Conservation (phyloP, 495 filamentous ascomycete genomes). For the Niebla homalea region DNA sequence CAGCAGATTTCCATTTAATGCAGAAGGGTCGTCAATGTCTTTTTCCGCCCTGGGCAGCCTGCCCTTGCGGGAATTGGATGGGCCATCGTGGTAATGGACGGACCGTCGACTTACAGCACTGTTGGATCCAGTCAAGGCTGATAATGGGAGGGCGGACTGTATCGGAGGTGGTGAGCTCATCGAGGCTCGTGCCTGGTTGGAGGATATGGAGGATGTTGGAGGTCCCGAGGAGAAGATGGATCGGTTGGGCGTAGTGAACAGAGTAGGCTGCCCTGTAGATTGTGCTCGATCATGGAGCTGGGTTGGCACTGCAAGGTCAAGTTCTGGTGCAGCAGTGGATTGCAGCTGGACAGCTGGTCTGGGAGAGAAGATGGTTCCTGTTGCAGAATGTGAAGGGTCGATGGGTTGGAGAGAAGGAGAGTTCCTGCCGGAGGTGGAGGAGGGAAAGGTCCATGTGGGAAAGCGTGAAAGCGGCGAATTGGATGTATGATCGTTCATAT, state of each 20-base stretch:
- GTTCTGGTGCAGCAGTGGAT: constrained; percentile 11
- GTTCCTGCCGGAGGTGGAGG: constrained; percentile 6
- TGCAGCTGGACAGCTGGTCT: constrained; percentile 7
- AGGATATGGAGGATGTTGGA: constrained; percentile 23
- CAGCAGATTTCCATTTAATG: constrained; percentile 10
- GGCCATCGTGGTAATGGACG: constrained; percentile 16
- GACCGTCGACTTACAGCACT: constrained; percentile 6
- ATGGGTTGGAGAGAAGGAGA: constrained; percentile 9
- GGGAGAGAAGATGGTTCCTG: constrained; percentile 16
- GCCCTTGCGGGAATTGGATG: constrained; percentile 8
- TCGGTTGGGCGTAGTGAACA: constrained; percentile 23
- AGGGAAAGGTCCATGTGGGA: constrained; percentile 17
- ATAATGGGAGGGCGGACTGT: constrained; percentile 17
- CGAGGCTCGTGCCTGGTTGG: constrained; percentile 23
- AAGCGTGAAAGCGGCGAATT: constrained; percentile 3
- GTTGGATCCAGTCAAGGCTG: constrained; percentile 15
- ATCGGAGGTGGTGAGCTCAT: constrained; percentile 20
- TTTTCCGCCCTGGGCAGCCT: constrained; percentile 20
- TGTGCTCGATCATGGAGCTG: constrained; percentile 1
- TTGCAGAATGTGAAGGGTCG: constrained; percentile 4
- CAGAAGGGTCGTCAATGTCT: constrained; percentile 28
- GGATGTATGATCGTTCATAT: neutral
- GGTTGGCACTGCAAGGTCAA: constrained; percentile 11
- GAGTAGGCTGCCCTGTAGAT: constrained; percentile 11
- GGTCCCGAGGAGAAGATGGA: constrained; percentile 28